Conservation (phyloP, 345 rosid species). For the Citrus reticulata region DNA sequence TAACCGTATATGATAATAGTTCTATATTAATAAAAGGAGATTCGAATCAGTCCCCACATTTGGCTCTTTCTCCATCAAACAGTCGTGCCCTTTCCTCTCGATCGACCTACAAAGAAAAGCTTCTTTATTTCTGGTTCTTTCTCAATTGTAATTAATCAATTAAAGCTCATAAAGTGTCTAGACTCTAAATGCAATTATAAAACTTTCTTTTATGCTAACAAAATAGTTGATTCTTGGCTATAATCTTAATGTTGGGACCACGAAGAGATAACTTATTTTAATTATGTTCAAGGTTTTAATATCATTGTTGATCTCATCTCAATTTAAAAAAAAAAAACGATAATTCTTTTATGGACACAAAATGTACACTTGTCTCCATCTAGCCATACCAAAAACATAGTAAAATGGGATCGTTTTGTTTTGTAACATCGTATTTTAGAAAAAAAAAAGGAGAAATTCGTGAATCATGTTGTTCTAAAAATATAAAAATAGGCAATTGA, state of each 20-base stretch:
- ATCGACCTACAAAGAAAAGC: not conserved
- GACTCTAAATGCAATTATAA: not conserved
- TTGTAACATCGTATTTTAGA: not conserved
- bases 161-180: not conserved
- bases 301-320: not conserved
- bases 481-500: not conserved
- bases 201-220: not conserved
- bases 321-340: not conserved
- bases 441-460: not conserved
- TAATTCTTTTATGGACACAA: not conserved
- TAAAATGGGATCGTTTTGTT: not conserved
- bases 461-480: not conserved
- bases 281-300: not conserved
- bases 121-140: not conserved
- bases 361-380: not conserved
- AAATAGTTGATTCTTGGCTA: not conserved
- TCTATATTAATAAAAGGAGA: not conserved
- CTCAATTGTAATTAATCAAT: not conserved
- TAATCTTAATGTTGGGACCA: not conserved
- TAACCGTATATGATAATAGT: not conserved
- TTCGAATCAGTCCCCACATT: slow-evolving; percentile 25
- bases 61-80: not conserved
- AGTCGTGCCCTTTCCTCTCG: slow-evolving; percentile 12
- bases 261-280: not conserved
- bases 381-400: not conserved